Evolutionary conservation across 2,329 filamentous ascomycete species (phyloP), one percentile per base, ranked within the genome.

Genomic region (Gyromitra esculenta): DNA sequence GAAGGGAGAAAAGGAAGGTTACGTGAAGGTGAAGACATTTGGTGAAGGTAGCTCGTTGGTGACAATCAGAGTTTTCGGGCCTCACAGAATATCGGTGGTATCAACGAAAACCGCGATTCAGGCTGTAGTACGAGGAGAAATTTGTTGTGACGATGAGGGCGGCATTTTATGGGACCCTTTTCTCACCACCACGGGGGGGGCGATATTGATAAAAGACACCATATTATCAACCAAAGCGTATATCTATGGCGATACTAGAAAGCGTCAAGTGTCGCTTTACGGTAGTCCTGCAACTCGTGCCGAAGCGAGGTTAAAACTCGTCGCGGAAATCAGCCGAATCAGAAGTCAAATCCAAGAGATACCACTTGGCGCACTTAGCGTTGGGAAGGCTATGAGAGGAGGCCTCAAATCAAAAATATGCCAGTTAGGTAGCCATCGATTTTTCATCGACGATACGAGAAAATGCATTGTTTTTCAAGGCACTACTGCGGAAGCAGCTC

Each of bases 201-300:
- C 77, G 7, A 6, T 15, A 6, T n/a, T 35, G 8, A 60, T 78
- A 21, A 76, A 65, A 21, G 50, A 21, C 3, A 67, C 71, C 39
- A 70, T 50, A 21, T 37, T 39, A 6, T 54, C 72, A 13, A 75
- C 75, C 6, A 62, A 54, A 15, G 66, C 69, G 2, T 78, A 73
- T 11, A 68, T 79, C 37, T 77, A 76, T 45, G 74, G 57, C 48
- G 78, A 79, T 37, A 39, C 45, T 9, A 59, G 69, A 5, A 76
- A 73, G 21, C 73, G 67, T 2, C 73, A 77, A 64, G 8, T 79
- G 5, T 74, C 77, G 15, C 52, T 74, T 15, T 78, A 73, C 13
- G 78, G 78, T 2, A 48, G 57, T 2, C 56, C 56, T 13, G n/a
- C 11, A 15, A 56, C 75, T 31, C 68, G 75, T 13, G 18, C 50